Evolutionary conservation across 768 basidiomycete species (phyloP).

Genomic region (Lactarius psammicola): DNA sequence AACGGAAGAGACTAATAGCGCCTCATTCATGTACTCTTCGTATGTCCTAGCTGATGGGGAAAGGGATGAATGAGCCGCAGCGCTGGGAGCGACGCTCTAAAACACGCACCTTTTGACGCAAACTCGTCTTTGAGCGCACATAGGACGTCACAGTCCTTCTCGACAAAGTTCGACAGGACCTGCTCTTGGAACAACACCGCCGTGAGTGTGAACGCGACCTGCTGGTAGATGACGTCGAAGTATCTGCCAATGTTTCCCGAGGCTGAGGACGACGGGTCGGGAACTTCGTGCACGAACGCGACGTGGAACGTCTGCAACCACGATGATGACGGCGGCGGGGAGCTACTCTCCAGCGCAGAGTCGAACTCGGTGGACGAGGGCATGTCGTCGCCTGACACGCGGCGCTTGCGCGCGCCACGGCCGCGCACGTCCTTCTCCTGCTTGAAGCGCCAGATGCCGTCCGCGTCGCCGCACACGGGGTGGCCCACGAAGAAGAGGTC

Average conservation of each 20-base stretch:
- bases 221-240: conserved; percentile 85
- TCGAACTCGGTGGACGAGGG: conserved; percentile 39
- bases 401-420: conserved; percentile 51
- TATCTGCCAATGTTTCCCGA: conserved; percentile 75
- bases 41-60: conserved; percentile 54
- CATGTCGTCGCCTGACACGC: conserved; percentile 32
- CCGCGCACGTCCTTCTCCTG: conserved; percentile 56
- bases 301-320: conserved; percentile 83
- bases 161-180: conserved; percentile 81
- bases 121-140: conserved; percentile 69
- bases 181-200: conserved; percentile 94
- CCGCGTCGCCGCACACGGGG: conserved; percentile 77
- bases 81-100: neutral
- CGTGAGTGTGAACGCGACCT: conserved; percentile 84
- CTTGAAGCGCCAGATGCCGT: conserved; percentile 74
- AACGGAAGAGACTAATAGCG: conserved; percentile 65
- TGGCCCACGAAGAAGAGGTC: conserved; percentile 93
- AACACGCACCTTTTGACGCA: conserved; percentile 54
- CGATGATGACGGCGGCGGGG: conserved; percentile 32
- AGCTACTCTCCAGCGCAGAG: conserved; percentile 2
- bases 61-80: neutral
- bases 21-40: conserved; percentile 52
- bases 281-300: conserved; percentile 82
- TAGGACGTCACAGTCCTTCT: conserved; percentile 71
- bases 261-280: conserved; percentile 84